Evolutionary conservation across 192 early-diverging fungal genomes (phyloP), one percentile per base, ranked within the genome.

Genomic region (Podila epigama): DNA sequence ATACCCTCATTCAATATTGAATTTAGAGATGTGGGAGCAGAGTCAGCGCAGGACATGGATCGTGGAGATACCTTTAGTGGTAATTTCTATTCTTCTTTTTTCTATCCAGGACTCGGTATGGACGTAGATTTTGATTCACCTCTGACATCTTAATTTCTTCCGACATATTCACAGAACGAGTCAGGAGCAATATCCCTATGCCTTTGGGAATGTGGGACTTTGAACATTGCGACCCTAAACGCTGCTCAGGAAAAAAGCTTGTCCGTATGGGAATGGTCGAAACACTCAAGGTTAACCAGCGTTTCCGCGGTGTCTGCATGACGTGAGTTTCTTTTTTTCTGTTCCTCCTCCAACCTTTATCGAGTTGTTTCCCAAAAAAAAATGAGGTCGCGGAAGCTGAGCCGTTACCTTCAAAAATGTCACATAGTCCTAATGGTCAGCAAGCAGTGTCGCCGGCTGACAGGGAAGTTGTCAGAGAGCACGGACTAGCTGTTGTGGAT

Each of bases 151-250:
- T n/a, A 16, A 25, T 18, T 20, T 22, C 11, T 55, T 18, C 16
- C 15, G n/a, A 33, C 29, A 8, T 16, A 12, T 3, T 41, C n/a
- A 20, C 50, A 70, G 68, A 79, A 33, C 16, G 36, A 36, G 54
- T 62, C 57, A 70, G 31, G 63, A 79, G 68, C 53, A 73, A 51
- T 42, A 87, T 89, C 60, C 88, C 88, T 8, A 88, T 93, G 75
- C 89, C 92, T 15, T 79, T 94, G 15, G 90, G 84, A 53, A 92
- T 94, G 92, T 94, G 92, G 87, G 98, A 99, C 81, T 99, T 99
- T 86, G 94, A 93, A 60, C 98, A 99, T 77, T 98, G 97, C 83
- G 98, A 99, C 78, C 98, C 98, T 1, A 97, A 97, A 81, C 90
- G 96, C 18, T 98, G 97, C 81, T 97, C 95, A 3, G 97, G 98